Evolutionary conservation across 2,329 filamentous ascomycete species (phyloP).

Genomic region (Hymenoscyphus fraxineus): DNA sequence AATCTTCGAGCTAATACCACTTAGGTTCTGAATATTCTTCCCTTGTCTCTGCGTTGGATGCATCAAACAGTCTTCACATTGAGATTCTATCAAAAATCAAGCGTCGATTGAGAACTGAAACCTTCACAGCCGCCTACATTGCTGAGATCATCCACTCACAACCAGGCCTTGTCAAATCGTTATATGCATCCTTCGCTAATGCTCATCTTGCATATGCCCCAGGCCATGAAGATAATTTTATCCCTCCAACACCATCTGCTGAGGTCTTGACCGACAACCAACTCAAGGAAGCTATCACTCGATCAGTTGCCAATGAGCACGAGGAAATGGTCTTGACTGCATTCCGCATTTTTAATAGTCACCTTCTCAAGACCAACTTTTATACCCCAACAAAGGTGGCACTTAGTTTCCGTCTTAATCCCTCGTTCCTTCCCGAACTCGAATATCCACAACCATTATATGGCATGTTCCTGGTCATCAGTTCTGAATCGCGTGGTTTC

Average conservation of each 20-base stretch:
- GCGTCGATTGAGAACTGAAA: slow-evolving; percentile 90
- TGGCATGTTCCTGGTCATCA: slow-evolving; percentile 98
- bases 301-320: slow-evolving; percentile 85
- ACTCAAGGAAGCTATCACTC: slow-evolving; percentile 73
- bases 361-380: slow-evolving; percentile 92
- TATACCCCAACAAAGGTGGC: slow-evolving; percentile 96
- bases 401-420: slow-evolving; percentile 90
- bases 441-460: slow-evolving; percentile 94
- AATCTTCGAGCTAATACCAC: slow-evolving; percentile 6
- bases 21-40: slow-evolving; percentile 79
- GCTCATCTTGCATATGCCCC: slow-evolving; percentile 64
- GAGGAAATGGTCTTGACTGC: slow-evolving; percentile 97
- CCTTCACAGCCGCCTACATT: slow-evolving; percentile 97
- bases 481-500: slow-evolving; percentile 94
- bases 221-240: slow-evolving; percentile 49
- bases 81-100: slow-evolving; percentile 88
- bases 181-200: slow-evolving; percentile 90
- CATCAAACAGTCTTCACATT: slow-evolving; percentile 77
- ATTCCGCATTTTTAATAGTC: slow-evolving; percentile 92
- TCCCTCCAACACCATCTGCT: slow-evolving; percentile 53
- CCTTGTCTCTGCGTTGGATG: slow-evolving; percentile 74
- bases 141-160: slow-evolving; percentile 93
- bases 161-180: slow-evolving; percentile 76
- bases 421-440: slow-evolving; percentile 79
- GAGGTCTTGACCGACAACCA: slow-evolving; percentile 72